Base-by-base conservation (phyloP, 2,329 filamentous ascomycete genomes). In the Fragosphaeria purpurea region DNA sequence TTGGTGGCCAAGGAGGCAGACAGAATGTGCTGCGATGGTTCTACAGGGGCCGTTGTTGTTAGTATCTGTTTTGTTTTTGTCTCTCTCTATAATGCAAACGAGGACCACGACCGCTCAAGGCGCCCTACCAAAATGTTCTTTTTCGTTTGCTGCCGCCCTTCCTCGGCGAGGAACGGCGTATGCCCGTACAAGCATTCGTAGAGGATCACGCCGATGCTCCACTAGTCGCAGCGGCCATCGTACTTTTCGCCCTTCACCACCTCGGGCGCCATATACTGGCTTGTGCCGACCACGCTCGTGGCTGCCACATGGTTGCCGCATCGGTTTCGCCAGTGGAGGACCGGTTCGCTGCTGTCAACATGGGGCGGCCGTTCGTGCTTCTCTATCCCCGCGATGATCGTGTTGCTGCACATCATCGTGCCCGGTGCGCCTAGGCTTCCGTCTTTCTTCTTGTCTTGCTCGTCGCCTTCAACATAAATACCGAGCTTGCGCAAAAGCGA, bases 221-320 rank as follows among this genome's bases (percentile, higher is more conserved):
- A 97, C 88, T 79, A 97, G 67, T 97, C 91, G 67, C 91, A 97
- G 61, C 91, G 78, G 34, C 87, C 91, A 67, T 97, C 93, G 65
- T 97, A 97, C 39, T 76, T 70, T 46, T 88, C 78, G 33, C 90
- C 88, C 57, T 78, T 74, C 52, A 96, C 83, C 13, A 97, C 87
- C 70, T 97, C 93, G 2, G 91, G 91, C 1, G 93, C 91, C 93
- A 96, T 97, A 70, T 97, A 97, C 63, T 96, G 91, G 63, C 89
- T 95, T 3, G 93, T 97, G 3, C 91, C 91, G 9, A 97, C 91
- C 1, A 95, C 82, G 44, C 89, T 95, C 58, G 83, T 80, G 1
- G 91, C 91, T 37, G 88, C 76, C 37, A 79, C 78, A 40, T 88
- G 81, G 57, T 82, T 84, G 32, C 85, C 78, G 55, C 74, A 77